A percentile compares a stretch with the other conserved stretches of the same genome.
These are phyloP conservation scores for Ochromonas danica DNA, from an alignment of 108 stramenopile genomes.

Conservation along the genomic window DNA sequence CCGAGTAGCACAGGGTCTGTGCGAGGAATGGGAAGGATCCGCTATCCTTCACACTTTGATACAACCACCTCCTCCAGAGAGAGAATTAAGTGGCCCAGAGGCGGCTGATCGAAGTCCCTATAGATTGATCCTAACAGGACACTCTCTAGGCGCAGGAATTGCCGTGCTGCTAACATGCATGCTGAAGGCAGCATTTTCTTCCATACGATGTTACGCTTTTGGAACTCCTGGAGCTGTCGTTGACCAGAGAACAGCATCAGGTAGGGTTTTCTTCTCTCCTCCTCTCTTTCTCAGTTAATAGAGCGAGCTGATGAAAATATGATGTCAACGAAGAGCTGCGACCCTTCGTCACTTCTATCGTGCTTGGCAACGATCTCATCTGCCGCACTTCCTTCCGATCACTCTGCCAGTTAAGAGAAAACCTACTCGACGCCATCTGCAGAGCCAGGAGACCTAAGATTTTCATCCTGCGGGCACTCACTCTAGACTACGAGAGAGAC, in stretches of 20 bases:
- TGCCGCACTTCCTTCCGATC: constrained; percentile 70
- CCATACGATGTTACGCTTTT: constrained; percentile 71
- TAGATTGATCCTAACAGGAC: constrained; percentile 78
- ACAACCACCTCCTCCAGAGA: background rate
- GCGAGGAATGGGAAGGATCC: background rate
- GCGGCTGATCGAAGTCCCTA: constrained; percentile 39
- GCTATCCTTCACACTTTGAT: background rate
- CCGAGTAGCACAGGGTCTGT: background rate
- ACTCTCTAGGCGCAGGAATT: constrained; percentile 82
- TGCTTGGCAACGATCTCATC: constrained; percentile 83
- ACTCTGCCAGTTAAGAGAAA: constrained; percentile 72
- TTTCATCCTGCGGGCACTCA: constrained; percentile 54
- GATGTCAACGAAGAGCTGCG: too few relatives aligned
- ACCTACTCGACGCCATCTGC: constrained; percentile 74
- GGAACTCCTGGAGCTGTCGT: constrained; percentile 77
- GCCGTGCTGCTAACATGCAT: constrained; percentile 79
- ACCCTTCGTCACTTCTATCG: constrained; percentile 64
- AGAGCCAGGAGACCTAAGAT: constrained; percentile 77
- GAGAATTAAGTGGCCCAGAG: background rate
- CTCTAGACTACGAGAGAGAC: constrained; percentile 28
- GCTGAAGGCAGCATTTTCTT: constrained; percentile 67
- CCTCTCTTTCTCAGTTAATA: too few relatives aligned
- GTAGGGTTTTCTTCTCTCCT: too few relatives aligned
- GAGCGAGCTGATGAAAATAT: too few relatives aligned
- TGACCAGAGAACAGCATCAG: constrained; percentile 73